Percentiles rank a stretch among this genome's conserved stretches.
These are phyloP conservation scores for Phytophthora cajani DNA, from an alignment of 352 stramenopile species.

Conservation along the genomic window DNA sequence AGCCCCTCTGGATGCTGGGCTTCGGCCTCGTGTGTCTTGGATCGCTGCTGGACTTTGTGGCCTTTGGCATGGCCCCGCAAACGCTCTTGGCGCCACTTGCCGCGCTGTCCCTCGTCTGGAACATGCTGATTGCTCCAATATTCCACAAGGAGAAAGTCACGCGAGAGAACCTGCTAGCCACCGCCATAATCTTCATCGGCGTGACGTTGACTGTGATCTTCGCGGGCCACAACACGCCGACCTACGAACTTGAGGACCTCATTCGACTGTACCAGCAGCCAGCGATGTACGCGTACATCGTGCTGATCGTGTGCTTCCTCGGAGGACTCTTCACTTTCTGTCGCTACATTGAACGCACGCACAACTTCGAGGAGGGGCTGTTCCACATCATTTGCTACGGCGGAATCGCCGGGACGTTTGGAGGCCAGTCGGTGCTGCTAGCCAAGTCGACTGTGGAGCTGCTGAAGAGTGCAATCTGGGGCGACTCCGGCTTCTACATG, in stretches of 20 bases:
- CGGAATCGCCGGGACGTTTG: slow-evolving; percentile 89
- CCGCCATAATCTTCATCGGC: slow-evolving; percentile 88
- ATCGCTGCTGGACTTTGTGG: slow-evolving; percentile 91
- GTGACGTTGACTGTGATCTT: slow-evolving; percentile 92
- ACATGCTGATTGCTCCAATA: slow-evolving; percentile 91
- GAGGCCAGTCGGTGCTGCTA: slow-evolving; percentile 88
- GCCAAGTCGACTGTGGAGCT: slow-evolving; percentile 91
- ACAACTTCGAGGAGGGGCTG: slow-evolving; percentile 70
- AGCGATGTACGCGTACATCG: slow-evolving; percentile 87
- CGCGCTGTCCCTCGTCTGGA: slow-evolving; percentile 91
- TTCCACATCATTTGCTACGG: slow-evolving; percentile 91
- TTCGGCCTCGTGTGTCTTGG: slow-evolving; percentile 84
- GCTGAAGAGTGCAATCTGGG: slow-evolving; percentile 91
- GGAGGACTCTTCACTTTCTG: slow-evolving; percentile 62
- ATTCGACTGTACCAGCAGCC: slow-evolving; percentile 81
- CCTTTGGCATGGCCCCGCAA: slow-evolving; percentile 92
- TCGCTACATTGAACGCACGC: slow-evolving; percentile 77
- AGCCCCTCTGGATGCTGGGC: slow-evolving; percentile 91
- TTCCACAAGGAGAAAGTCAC: slow-evolving; percentile 92
- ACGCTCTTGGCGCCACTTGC: slow-evolving; percentile 90
- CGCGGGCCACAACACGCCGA: slow-evolving; percentile 82
- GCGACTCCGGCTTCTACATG: slow-evolving; percentile 73
- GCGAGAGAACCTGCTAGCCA: slow-evolving; percentile 80
- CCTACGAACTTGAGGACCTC: slow-evolving; percentile 89
- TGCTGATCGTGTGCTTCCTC: slow-evolving; percentile 77